Evolutionary conservation across 441 rosid species (phyloP).

Genomic region (Rhodomyrtus psidioides): DNA sequence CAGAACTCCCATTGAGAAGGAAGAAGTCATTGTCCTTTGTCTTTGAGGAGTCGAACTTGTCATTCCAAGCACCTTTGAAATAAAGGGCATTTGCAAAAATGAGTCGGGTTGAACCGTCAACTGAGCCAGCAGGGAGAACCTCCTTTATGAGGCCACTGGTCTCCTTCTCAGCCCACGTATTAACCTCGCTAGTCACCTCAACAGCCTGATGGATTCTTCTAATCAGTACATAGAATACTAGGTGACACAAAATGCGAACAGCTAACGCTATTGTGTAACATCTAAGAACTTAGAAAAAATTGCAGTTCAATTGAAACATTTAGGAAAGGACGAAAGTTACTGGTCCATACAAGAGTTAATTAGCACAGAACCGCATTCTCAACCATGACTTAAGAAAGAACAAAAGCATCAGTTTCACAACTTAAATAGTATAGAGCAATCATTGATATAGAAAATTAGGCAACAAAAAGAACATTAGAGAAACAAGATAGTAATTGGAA

Average conservation of each 20-base stretch:
- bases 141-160: slow-evolving; percentile 66
- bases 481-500: neutral
- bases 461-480: neutral
- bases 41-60: slow-evolving; percentile 46
- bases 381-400: neutral
- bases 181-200: slow-evolving; percentile 54
- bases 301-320: neutral
- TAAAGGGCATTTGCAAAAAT: slow-evolving; percentile 75
- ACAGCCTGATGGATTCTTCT: slow-evolving; percentile 38
- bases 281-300: neutral
- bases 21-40: slow-evolving; percentile 57
- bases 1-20: slow-evolving; percentile 43
- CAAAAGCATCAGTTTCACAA: neutral
- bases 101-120: slow-evolving; percentile 42
- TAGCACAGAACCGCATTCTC: neutral
- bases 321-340: neutral
- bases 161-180: slow-evolving; percentile 67
- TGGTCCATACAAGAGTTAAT: neutral
- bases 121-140: slow-evolving; percentile 61
- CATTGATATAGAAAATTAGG: neutral
- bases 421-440: neutral
- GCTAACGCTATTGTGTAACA: neutral
- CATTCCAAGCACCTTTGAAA: slow-evolving; percentile 79
- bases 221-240: slow-evolving; percentile 8
- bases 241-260: neutral